Percentiles rank a stretch among this genome's conserved stretches.
These are phyloP conservation scores for Ganoderma meredithae DNA, from an alignment of 1,284 basidiomycete species.

Conservation along the genomic window DNA sequence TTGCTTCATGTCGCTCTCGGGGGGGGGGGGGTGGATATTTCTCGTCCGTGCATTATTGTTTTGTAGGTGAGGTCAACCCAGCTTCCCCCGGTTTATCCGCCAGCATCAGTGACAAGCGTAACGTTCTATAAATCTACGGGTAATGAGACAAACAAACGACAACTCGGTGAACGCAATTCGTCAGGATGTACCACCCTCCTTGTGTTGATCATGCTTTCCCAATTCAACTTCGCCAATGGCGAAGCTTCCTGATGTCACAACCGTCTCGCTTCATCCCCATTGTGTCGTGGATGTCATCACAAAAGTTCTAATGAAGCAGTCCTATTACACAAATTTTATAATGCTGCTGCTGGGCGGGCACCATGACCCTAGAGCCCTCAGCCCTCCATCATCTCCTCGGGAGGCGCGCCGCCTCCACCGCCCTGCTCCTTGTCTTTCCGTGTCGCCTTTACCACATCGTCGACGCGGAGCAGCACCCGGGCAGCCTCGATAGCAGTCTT, in stretches of 20 bases:
- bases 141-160: too few species aligned
- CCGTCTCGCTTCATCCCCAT: too few species aligned
- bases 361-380: constrained; percentile 5
- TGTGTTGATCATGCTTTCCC: too few species aligned
- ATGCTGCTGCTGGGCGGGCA: constrained; percentile 22
- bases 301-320: constrained; percentile 10
- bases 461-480: constrained; percentile 91
- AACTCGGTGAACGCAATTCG: too few species aligned
- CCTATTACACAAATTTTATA: constrained; percentile 28
- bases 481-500: constrained; percentile 97
- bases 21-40: neutral
- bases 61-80: neutral
- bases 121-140: too few species aligned
- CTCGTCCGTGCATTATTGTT: too few species aligned
- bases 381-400: constrained; percentile 63
- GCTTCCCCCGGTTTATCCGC: neutral
- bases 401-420: constrained; percentile 48
- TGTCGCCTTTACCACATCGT: constrained; percentile 92
- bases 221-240: too few species aligned
- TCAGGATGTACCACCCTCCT: too few species aligned
- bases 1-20: neutral
- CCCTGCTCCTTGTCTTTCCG: constrained; percentile 71
- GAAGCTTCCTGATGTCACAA: too few species aligned
- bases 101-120: too few species aligned
- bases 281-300: neutral